Evolutionary conservation across 2,329 filamentous ascomycete genomes (phyloP).

Genomic region (Lecanicillium sp.): DNA sequence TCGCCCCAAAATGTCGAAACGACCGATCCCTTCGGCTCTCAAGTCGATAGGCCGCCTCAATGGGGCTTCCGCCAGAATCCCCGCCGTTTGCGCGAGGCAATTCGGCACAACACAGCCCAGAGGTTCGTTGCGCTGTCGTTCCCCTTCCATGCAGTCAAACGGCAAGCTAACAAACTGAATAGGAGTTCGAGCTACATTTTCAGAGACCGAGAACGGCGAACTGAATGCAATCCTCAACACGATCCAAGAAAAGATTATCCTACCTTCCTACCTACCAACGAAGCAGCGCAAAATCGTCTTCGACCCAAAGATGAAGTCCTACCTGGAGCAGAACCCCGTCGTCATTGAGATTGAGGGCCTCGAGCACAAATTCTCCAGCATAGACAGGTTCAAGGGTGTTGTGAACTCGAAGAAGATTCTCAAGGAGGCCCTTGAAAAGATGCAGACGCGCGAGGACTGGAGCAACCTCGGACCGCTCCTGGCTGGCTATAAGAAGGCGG

Average conservation of each 20-base stretch:
- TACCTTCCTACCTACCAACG: conserved; percentile 50
- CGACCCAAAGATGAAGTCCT: conserved; percentile 34
- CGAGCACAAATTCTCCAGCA: conserved; percentile 41
- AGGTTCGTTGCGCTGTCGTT: conserved; percentile 3
- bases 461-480: conserved; percentile 44
- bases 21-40: conserved; percentile 2
- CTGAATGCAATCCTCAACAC: conserved; percentile 44
- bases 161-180: conserved; percentile 9
- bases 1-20: conserved; percentile 6
- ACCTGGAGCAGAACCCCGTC: conserved; percentile 47
- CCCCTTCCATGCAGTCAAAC: no score
- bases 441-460: conserved; percentile 43
- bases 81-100: neutral
- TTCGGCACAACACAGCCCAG: conserved; percentile 5
- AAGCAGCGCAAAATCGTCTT: conserved; percentile 47
- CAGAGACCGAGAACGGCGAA: conserved; percentile 41
- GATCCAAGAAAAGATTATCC: conserved; percentile 52
- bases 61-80: neutral
- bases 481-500: conserved; percentile 38
- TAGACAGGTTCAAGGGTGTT: conserved; percentile 33
- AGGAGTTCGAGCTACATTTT: conserved; percentile 36
- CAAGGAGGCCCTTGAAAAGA: conserved; percentile 30
- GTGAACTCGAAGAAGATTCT: conserved; percentile 34
- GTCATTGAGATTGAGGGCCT: conserved; percentile 51
- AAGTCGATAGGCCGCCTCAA: conserved; percentile 1